These are phyloP conservation scores for Suhomyces anneliseae DNA, from an alignment of 1,139 yeast species.

Conservation along the genomic window DNA sequence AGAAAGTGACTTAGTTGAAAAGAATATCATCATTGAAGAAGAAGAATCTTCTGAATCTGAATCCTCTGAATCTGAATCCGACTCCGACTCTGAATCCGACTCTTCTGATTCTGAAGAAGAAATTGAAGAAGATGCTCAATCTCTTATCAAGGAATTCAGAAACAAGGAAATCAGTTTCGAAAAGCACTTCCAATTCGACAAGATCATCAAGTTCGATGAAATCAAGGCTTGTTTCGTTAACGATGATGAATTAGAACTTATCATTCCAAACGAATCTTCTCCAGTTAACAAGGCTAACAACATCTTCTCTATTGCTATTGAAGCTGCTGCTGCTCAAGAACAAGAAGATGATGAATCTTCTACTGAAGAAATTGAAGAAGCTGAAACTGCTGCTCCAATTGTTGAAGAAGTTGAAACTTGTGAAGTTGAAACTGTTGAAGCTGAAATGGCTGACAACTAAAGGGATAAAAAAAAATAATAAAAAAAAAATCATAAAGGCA, in stretches of 20 bases:
- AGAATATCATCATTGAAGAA: conserved; percentile 1
- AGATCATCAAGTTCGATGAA: conserved; percentile 38
- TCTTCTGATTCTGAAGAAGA: conserved; percentile 30
- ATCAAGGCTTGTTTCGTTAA: conserved; percentile 41
- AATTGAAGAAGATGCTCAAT: conserved; percentile 42
- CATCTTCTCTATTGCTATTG: conserved; percentile 28
- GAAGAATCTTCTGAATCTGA: conserved; percentile 14
- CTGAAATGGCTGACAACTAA: not conserved
- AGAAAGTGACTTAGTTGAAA: conserved; percentile 10
- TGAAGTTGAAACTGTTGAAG: not conserved
- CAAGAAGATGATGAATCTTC: conserved; percentile 19
- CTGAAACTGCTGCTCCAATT: conserved; percentile 2
- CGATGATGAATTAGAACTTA: conserved; percentile 45
- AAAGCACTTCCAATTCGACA: conserved; percentile 48
- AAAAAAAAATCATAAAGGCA: not conserved
- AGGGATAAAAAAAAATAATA: not conserved
- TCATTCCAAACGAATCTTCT: conserved; percentile 40
- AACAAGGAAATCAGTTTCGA: conserved; percentile 46
- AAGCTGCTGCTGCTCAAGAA: conserved; percentile 17
- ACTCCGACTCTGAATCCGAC: conserved; percentile 10
- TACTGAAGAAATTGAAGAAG: conserved; percentile 14
- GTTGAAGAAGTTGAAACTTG: conserved; percentile 6
- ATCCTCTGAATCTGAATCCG: conserved; percentile 16
- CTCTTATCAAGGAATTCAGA: conserved; percentile 39
- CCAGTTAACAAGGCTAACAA: conserved; percentile 25